Conservation (phyloP, 345 rosid genomes). For the Sonneratia caseolaris region DNA sequence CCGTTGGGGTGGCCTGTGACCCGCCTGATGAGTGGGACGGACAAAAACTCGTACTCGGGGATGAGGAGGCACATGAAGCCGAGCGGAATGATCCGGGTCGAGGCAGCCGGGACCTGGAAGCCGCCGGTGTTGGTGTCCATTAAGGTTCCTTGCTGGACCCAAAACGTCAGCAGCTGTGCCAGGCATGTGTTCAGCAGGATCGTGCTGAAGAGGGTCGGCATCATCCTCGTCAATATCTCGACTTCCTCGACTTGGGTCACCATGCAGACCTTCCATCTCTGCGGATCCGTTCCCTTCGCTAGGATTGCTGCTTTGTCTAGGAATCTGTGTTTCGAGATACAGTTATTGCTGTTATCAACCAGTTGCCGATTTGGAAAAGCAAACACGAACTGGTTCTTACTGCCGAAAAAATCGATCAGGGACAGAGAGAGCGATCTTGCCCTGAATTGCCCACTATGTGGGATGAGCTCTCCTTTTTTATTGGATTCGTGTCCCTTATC, state of each 20-base stretch:
- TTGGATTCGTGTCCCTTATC: conserved; percentile 5
- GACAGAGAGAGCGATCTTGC: background rate
- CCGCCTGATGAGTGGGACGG: conserved; percentile 21
- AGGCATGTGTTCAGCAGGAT: conserved; percentile 33
- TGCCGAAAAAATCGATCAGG: background rate
- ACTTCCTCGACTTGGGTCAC: conserved; percentile 49
- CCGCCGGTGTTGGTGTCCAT: conserved; percentile 18
- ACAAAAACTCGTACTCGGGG: conserved; percentile 22
- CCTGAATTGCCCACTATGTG: conserved; percentile 20
- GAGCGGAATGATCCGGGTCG: conserved; percentile 27
- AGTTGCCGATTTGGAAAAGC: background rate
- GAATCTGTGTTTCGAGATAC: conserved; percentile 14
- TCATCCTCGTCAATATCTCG: conserved; percentile 38
- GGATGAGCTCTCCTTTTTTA: conserved; percentile 15
- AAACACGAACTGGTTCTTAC: background rate
- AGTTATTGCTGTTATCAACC: background rate
- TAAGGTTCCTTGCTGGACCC: conserved; percentile 24
- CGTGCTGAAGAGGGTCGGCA: conserved; percentile 31
- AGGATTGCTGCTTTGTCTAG: conserved; percentile 34
- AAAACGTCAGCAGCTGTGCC: conserved; percentile 29
- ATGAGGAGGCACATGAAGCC: conserved; percentile 27
- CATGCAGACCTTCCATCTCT: conserved; percentile 27
- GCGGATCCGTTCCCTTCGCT: conserved; percentile 5
- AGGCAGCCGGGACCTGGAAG: conserved; percentile 20
- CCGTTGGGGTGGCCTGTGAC: conserved; percentile 25